phyloP scores from a whole-genome alignment of 108 stramenopile species.

The Cylindrotheca closterium region DNA sequence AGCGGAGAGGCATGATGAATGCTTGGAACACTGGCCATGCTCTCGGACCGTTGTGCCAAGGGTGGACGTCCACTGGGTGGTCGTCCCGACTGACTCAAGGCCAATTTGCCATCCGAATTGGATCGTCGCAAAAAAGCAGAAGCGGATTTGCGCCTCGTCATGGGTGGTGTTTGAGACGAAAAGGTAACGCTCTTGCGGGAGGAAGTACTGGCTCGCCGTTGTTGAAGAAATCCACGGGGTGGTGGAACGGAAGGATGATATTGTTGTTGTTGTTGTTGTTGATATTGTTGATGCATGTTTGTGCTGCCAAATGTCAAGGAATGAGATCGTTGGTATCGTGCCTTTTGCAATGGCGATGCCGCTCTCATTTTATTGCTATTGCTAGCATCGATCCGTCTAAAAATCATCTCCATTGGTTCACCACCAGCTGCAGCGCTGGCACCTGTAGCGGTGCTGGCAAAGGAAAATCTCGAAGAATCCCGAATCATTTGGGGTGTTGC shows the following conservation, averaged over 20 bases:
- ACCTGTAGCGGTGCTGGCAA: no score
- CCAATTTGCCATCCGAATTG: not conserved
- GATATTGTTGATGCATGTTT: not conserved
- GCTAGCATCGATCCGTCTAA: no score
- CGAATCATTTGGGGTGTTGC: no score
- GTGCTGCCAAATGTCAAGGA: no score
- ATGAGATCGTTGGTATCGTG: slow-evolving; percentile 1
- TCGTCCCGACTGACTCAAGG: no score
- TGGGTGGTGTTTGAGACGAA: not conserved
- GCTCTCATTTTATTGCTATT: not conserved
- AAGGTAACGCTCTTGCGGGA: not conserved
- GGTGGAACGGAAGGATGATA: no score
- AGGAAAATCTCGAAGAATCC: no score
- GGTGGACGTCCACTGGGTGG: slow-evolving; percentile 1
- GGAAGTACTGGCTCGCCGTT: no score
- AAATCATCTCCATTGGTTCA: no score
- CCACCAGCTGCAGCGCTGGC: no score
- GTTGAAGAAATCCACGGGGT: no score
- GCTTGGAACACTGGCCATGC: slow-evolving; percentile 34
- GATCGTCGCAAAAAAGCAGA: not conserved
- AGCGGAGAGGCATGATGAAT: slow-evolving; percentile 31
- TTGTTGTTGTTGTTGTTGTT: not conserved
- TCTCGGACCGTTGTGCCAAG: slow-evolving; percentile 10
- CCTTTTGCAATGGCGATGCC: not conserved
- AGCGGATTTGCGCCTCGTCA: not conserved